Base-by-base conservation (phyloP, 176 grass and related monocot genomes). In the Saccharum spontaneum region DNA sequence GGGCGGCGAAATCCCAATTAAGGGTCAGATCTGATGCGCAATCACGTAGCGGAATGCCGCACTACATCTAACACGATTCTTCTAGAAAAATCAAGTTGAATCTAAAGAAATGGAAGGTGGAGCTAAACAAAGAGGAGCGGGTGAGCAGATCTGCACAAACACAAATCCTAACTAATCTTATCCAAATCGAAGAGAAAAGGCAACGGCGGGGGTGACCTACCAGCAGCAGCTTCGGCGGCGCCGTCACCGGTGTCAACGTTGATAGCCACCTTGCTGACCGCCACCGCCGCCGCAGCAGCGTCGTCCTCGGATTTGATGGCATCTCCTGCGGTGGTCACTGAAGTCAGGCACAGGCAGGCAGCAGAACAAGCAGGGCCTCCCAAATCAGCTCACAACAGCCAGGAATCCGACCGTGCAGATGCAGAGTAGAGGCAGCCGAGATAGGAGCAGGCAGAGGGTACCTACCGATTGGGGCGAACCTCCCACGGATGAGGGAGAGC, bases 401-500 rank as follows among this genome's bases (percentile, higher is more conserved):
- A 50, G 14, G 86, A 39, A 71, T 74, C 54, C 74, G 79, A 7
- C 55, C 23, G 2, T 12, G 6, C 40, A 18, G 46, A 1, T 12
- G 6, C 40, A 18, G 46, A 1, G 15, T 8, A 5, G 28, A 40
- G 37, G 50, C 15, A 18, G 50, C 4, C 1, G 16, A 52, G 15
- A 34, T 4, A 67, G 49, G 36, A 63, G 61, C 3, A 36, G 36
- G 63, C 24, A 64, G 61, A 28, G 5, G 61, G 10, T 31, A 1
- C 26, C 0, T 84, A 80, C 87, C 78, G 54, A 82, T 82, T 5
- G 89, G 88, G 73, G 72, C 82, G 76, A 87, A 92, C 36, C 85
- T 80, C 6, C 87, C 82, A 82, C 90, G 66, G 85, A 94, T 72
- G 81, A 94, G 64, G 30, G 92, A 85, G 74, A 94, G 89, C 73